Evolutionary conservation across 169 alveolate genomes (phyloP), one percentile per base, ranked within the genome.

Genomic region (Cryptosporidium muris): DNA sequence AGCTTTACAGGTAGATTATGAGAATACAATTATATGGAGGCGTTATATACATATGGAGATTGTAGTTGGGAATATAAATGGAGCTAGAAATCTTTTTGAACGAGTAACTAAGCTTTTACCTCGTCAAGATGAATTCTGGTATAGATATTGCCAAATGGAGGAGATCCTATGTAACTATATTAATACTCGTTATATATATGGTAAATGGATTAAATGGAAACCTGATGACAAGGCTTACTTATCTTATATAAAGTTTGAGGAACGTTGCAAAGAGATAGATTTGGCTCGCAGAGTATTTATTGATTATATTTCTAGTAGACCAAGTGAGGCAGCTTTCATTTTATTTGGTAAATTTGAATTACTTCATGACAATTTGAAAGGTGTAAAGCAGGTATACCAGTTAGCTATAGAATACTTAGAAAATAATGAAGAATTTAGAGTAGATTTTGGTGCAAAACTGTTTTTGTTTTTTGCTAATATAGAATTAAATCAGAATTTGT

Each of bases 21-120:
- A 95, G 63, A 96, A 97, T 88, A 91, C 92, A 42, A 90, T 95
- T 64, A 80, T 97, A 62, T 98, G 99, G 99, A 92, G 96, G 80
- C 95, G 97, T 81, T 98, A 98, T 93, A 96, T 97, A 38, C 99
- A 97, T 89, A 96, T 97, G 96, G 99, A 98, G 89, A 95, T 96
- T 97, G 92, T 93, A 80, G 94, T 97, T 88, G 97, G 97, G 88
- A 96, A 94, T 89, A 93, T 97, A 8, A 96, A 96, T 85, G 96
- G 96, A 88, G 99, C 99, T 1, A 92, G 99, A 81, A 98, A 98
- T 90, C 94, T 97, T 11, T 97, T 96, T 94, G 99, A 98, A 88
- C 91, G 99, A 60, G 99, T 97, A 8, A 95, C 96, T 62, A 94
- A 95, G 74, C 92, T 94, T 52, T 92, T 97, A 58, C 99, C 99